A percentile compares a stretch with the other conserved stretches of the same genome.
Evolutionary conservation across 768 basidiomycete species (phyloP).

Genomic region (Serendipita sp.): DNA sequence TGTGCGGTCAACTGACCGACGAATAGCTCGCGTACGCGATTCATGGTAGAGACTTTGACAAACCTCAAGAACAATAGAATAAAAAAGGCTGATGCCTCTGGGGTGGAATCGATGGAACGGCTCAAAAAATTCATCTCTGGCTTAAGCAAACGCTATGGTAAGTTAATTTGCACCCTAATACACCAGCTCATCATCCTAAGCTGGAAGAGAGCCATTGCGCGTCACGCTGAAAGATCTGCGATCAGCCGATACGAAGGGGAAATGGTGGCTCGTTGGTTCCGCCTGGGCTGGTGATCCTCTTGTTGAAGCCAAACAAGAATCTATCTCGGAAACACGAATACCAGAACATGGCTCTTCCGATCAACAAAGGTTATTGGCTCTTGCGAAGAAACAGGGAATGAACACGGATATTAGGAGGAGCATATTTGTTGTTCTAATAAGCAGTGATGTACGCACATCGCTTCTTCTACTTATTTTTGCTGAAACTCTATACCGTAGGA

Average conservation of each 20-base stretch:
- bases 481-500: slow-evolving; percentile 39
- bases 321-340: slow-evolving; percentile 11
- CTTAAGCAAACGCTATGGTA: slow-evolving; percentile 64
- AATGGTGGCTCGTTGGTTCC: slow-evolving; percentile 98
- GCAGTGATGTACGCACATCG: slow-evolving; percentile 55
- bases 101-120: slow-evolving; percentile 56
- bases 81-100: slow-evolving; percentile 54
- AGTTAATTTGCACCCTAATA: slow-evolving; percentile 10
- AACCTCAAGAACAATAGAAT: slow-evolving; percentile 87
- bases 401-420: slow-evolving; percentile 88
- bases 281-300: slow-evolving; percentile 91
- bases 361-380: slow-evolving; percentile 37
- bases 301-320: slow-evolving; percentile 41
- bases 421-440: slow-evolving; percentile 90
- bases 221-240: slow-evolving; percentile 75
- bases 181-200: slow-evolving; percentile 9
- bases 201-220: slow-evolving; percentile 71
- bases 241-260: slow-evolving; percentile 69
- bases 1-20: background rate
- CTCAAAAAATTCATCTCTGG: slow-evolving; percentile 78
- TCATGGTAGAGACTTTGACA: slow-evolving; percentile 87
- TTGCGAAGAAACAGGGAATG: slow-evolving; percentile 95
- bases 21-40: slow-evolving; percentile 42
- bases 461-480: background rate
- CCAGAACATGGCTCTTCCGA: slow-evolving; percentile 19